Conservation (phyloP, 805 yeast genomes). For the Kodamaea jinghongensis region DNA sequence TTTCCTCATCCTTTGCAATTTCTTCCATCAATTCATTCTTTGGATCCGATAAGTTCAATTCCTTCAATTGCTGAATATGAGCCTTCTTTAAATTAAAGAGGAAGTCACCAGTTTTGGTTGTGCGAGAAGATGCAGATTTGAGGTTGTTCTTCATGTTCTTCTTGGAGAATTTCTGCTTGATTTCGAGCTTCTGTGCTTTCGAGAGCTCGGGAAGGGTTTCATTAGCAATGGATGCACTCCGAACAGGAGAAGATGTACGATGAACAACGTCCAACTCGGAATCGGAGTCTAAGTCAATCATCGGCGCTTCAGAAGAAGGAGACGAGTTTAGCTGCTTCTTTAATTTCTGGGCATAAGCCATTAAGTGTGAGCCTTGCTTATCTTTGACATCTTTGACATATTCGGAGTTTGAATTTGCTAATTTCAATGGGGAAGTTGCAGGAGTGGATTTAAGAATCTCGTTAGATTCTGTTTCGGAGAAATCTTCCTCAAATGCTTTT, state of each 20-base stretch:
- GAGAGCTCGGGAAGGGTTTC: constrained; percentile 24
- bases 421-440: constrained; percentile 28
- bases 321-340: constrained; percentile 25
- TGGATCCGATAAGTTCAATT: constrained; percentile 20
- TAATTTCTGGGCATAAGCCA: constrained; percentile 33
- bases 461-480: constrained; percentile 11
- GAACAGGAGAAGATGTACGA: constrained; percentile 11
- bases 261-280: constrained; percentile 17
- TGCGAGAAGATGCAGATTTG: constrained; percentile 1
- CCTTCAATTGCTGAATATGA: constrained; percentile 43
- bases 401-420: background rate
- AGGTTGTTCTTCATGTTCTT: constrained; percentile 16
- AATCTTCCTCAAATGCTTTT: constrained; percentile 31
- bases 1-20: constrained; percentile 42
- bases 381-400: constrained; percentile 1
- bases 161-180: constrained; percentile 32
- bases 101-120: constrained; percentile 20
- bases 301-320: constrained; percentile 13
- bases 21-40: constrained; percentile 32
- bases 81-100: constrained; percentile 39
- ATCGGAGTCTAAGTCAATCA: constrained; percentile 29
- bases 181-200: constrained; percentile 30
- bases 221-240: background rate
- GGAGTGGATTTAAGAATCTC: constrained; percentile 25
- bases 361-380: constrained; percentile 23